These are phyloP conservation scores for Nicotiana otophora DNA, from an alignment of 257 asterid genomes.

Conservation along the genomic window DNA sequence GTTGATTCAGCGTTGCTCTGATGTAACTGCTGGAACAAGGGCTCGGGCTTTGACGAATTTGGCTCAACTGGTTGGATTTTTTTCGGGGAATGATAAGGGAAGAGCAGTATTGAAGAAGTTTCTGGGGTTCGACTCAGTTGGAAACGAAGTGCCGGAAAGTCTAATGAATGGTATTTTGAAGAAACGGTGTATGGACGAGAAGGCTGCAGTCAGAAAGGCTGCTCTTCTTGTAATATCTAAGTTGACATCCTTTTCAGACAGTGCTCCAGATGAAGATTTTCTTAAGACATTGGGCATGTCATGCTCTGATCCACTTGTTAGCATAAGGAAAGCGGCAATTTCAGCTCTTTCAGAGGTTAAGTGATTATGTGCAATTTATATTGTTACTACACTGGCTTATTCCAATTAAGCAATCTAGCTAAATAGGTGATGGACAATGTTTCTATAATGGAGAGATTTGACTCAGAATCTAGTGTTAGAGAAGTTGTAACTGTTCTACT, in stretches of 20 bases:
- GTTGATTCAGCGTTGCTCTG: constrained; percentile 77
- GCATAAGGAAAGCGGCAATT: constrained; percentile 85
- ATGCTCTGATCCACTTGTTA: constrained; percentile 94
- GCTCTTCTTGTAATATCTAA: constrained; percentile 78
- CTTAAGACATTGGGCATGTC: constrained; percentile 78
- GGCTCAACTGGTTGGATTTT: constrained; percentile 56
- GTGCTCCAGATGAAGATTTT: constrained; percentile 63
- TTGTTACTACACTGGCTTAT: background rate
- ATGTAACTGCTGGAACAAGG: constrained; percentile 61
- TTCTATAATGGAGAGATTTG: background rate
- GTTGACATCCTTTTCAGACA: constrained; percentile 49
- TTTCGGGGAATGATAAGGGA: constrained; percentile 43
- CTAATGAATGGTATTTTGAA: constrained; percentile 48
- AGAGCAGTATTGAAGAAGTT: constrained; percentile 45
- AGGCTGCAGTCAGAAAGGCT: constrained; percentile 95
- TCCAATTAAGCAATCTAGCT: background rate
- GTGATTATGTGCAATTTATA: constrained; percentile 9
- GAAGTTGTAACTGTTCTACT: background rate
- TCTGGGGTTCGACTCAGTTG: constrained; percentile 38
- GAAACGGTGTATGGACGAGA: constrained; percentile 75
- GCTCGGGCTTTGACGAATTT: constrained; percentile 77
- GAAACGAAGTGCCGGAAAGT: constrained; percentile 24
- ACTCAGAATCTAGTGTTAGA: background rate
- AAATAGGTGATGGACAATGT: background rate
- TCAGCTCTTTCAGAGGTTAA: constrained; percentile 89